A percentile compares a stretch with the other conserved stretches of the same genome.
Evolutionary conservation across 495 filamentous ascomycete species (phyloP).

Genomic region (Xylaria sp.): DNA sequence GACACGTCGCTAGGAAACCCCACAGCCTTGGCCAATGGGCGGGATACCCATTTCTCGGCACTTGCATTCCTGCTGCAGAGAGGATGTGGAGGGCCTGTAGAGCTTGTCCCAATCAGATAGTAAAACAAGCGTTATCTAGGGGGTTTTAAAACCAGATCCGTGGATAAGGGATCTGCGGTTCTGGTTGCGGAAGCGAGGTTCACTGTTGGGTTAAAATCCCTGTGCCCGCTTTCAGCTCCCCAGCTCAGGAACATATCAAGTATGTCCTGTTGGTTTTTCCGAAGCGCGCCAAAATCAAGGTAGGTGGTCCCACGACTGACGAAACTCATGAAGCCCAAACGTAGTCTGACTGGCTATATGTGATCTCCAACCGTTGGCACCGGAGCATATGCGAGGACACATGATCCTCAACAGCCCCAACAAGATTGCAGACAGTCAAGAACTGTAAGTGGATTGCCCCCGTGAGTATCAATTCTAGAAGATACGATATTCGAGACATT

Average conservation of each 20-base stretch:
- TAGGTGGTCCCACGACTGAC: conserved; percentile 2
- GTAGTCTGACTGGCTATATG: conserved; percentile 7
- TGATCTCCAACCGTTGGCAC: conserved; percentile 5
- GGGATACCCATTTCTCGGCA: conserved; percentile 10
- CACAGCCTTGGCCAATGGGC: conserved; percentile 5
- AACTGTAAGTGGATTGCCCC: not conserved
- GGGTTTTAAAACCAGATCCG: conserved; percentile 16
- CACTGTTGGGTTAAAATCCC: conserved; percentile 13
- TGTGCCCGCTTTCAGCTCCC: conserved; percentile 18
- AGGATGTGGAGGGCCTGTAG: not conserved
- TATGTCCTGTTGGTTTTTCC: not conserved
- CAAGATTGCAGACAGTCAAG: not conserved
- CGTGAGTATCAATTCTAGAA: not conserved
- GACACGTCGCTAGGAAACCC: conserved; percentile 10
- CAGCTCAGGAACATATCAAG: conserved; percentile 7
- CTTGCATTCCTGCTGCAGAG: not conserved
- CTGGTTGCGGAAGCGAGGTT: conserved; percentile 4
- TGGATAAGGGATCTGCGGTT: conserved; percentile 17
- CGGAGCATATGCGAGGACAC: conserved; percentile 3
- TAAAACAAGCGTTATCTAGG: not conserved
- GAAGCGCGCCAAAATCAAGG: not conserved
- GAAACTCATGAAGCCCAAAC: not conserved
- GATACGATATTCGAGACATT: conserved; percentile 11
- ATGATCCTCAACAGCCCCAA: not conserved
- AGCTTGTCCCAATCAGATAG: not conserved